Percentiles rank a stretch among this genome's conserved stretches.
Evolutionary conservation across 139 green algal genomes (phyloP).

Genomic region (Tetradesmus obliquus): DNA sequence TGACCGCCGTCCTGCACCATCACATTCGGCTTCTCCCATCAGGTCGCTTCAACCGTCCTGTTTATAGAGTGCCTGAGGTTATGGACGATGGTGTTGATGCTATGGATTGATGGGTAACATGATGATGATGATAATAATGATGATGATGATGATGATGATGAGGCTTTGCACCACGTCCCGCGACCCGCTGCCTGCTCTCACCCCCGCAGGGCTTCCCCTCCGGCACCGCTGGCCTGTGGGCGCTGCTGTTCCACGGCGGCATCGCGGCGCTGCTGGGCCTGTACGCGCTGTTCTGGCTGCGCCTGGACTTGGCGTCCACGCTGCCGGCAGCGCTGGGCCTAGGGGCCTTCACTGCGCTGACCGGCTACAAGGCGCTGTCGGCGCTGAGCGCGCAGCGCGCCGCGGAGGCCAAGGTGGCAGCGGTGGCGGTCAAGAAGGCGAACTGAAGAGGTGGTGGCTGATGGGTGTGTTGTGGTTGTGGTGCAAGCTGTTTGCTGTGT

Average conservation of each 20-base stretch:
- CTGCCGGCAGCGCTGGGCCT: constrained; percentile 45
- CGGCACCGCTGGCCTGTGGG: constrained; percentile 41
- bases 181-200: neutral
- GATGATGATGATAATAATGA: no score
- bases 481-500: neutral
- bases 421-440: constrained; percentile 6
- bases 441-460: neutral
- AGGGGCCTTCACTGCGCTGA: constrained; percentile 41
- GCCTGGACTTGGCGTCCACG: constrained; percentile 60
- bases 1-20: no score
- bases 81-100: no score
- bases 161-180: no score
- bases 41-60: no score
- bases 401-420: neutral
- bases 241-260: constrained; percentile 61
- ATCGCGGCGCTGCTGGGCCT: constrained; percentile 59
- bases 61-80: no score
- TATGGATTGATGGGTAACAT: no score
- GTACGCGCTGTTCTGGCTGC: constrained; percentile 64
- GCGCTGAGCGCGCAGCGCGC: constrained; percentile 40
- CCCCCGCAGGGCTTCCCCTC: constrained; percentile 32
- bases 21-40: no score
- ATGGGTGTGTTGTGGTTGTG: neutral
- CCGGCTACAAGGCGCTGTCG: constrained; percentile 51
- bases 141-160: no score